Conservation (phyloP, 805 yeast species). For the Saccharomycopsis sp. region DNA sequence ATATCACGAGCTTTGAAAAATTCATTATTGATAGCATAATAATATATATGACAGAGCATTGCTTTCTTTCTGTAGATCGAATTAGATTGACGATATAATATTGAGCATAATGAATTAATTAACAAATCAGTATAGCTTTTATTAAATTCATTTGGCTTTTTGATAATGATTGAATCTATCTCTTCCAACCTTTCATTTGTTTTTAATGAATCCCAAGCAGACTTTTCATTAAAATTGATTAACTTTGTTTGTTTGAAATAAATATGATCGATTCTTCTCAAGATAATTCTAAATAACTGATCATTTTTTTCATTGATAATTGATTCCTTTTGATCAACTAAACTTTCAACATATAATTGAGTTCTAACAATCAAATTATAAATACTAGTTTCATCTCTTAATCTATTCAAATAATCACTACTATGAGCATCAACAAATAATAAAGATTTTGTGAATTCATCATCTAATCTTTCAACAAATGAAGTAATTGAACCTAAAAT, state of each 20-base stretch:
- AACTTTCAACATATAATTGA: slow-evolving; percentile 74
- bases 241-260: slow-evolving; percentile 84
- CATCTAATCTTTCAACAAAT: slow-evolving; percentile 86
- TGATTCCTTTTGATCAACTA: slow-evolving; percentile 29
- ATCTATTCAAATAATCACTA: slow-evolving; percentile 81
- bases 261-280: slow-evolving; percentile 82
- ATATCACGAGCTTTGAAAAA: slow-evolving; percentile 81
- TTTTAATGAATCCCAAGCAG: slow-evolving; percentile 56
- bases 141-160: slow-evolving; percentile 9
- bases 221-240: slow-evolving; percentile 54
- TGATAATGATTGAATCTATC: slow-evolving; percentile 1
- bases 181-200: too few relatives aligned
- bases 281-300: slow-evolving; percentile 61
- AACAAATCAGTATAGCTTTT: slow-evolving; percentile 41
- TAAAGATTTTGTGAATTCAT: slow-evolving; percentile 81
- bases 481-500: slow-evolving; percentile 80
- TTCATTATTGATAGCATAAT: slow-evolving; percentile 80
- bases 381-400: slow-evolving; percentile 74
- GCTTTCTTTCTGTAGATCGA: slow-evolving; percentile 71
- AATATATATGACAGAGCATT: slow-evolving; percentile 75
- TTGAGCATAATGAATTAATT: slow-evolving; percentile 53
- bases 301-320: slow-evolving; percentile 30
- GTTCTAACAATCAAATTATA: slow-evolving; percentile 73
- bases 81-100: slow-evolving; percentile 57
- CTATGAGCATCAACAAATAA: slow-evolving; percentile 92